These are phyloP conservation scores for Ogataea neopini DNA, from an alignment of 805 yeast genomes.

Conservation along the genomic window DNA sequence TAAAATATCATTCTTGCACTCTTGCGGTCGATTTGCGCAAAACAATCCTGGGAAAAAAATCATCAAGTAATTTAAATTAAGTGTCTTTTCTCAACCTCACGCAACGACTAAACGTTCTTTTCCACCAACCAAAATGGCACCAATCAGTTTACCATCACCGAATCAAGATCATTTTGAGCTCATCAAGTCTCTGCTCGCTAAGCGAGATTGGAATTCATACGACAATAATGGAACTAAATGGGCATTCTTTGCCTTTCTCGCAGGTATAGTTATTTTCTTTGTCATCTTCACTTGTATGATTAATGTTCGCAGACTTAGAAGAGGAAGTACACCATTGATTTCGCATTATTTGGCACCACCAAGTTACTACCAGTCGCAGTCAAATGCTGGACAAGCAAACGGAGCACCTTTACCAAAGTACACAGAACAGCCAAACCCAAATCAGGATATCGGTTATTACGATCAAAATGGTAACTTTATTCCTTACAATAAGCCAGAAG, in stretches of 20 bases:
- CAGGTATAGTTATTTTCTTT: slow-evolving; percentile 48
- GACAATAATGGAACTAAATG: slow-evolving; percentile 46
- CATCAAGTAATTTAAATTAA: too few species aligned
- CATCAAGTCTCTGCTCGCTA: slow-evolving; percentile 3
- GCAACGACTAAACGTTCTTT: too few species aligned
- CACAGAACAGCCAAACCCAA: slow-evolving; percentile 62
- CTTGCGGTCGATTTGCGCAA: too few species aligned
- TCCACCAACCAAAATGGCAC: too few species aligned
- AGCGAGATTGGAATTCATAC: slow-evolving; percentile 20
- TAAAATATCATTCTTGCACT: too few species aligned
- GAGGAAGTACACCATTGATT: slow-evolving; percentile 66
- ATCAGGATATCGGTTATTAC: slow-evolving; percentile 74
- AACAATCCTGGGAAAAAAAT: too few species aligned
- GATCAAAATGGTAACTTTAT: slow-evolving; percentile 58
- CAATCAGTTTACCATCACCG: background rate
- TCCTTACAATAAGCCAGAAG: slow-evolving; percentile 31
- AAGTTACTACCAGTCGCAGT: slow-evolving; percentile 65
- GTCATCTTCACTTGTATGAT: slow-evolving; percentile 52
- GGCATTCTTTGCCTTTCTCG: slow-evolving; percentile 65
- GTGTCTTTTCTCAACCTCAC: background rate
- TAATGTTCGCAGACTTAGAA: slow-evolving; percentile 51
- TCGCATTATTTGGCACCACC: slow-evolving; percentile 63
- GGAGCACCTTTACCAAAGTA: slow-evolving; percentile 64
- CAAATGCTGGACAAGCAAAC: slow-evolving; percentile 39
- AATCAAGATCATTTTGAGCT: background rate